Evolutionary conservation across 2,329 filamentous ascomycete species (phyloP).

Genomic region (Elsinoe arachidis): DNA sequence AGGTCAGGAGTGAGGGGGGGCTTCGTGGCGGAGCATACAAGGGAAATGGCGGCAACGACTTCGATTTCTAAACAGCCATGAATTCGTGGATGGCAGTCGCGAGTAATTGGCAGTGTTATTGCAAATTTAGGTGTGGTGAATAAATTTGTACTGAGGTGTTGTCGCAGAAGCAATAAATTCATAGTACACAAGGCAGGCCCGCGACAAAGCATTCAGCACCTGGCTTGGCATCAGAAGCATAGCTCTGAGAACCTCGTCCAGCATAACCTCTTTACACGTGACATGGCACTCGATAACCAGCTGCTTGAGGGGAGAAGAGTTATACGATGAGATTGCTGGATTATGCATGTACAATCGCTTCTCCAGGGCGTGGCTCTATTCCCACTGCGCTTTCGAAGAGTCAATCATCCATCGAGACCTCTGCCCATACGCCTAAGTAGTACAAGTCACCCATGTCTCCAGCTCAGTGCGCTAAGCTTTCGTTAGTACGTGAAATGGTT

Average conservation of each 20-base stretch:
- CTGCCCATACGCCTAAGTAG: not conserved
- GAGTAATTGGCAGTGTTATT: not conserved
- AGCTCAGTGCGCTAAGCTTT: conserved; percentile 24
- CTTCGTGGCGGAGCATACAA: conserved; percentile 15
- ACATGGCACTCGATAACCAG: too few relatives aligned
- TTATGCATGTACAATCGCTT: conserved; percentile 12
- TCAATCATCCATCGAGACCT: not conserved
- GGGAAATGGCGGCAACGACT: conserved; percentile 6
- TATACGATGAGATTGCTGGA: not conserved
- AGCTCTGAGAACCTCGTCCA: too few relatives aligned
- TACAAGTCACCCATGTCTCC: not conserved
- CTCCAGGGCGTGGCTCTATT: conserved; percentile 8
- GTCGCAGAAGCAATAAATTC: not conserved
- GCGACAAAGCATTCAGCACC: too few relatives aligned
- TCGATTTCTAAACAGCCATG: not conserved
- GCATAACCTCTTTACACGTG: too few relatives aligned
- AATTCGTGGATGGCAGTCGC: not conserved
- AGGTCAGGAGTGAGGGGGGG: conserved; percentile 14
- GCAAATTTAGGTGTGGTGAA: not conserved
- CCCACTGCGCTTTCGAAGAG: not conserved
- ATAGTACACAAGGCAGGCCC: too few relatives aligned
- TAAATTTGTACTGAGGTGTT: not conserved
- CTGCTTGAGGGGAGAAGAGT: too few relatives aligned
- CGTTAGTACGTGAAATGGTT: not conserved
- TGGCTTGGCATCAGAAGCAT: too few relatives aligned